These are phyloP conservation scores for Aspergillus novoparasiticus DNA, from an alignment of 2,329 filamentous ascomycete species.

Conservation along the genomic window DNA sequence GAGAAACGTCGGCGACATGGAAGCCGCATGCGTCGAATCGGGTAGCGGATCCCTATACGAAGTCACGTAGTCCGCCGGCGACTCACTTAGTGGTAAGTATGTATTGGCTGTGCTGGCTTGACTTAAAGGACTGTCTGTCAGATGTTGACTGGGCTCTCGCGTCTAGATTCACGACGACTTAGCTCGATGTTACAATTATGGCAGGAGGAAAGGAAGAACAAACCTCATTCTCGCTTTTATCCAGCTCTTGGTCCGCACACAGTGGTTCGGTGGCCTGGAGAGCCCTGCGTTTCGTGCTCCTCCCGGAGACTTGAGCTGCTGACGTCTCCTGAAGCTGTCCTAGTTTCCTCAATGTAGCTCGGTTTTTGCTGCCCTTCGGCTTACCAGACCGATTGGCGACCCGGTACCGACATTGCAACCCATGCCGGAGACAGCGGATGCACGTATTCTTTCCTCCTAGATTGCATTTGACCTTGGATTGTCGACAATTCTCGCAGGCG, in stretches of 20 bases:
- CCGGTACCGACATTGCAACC: conserved; percentile 40
- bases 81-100: conserved; percentile 14
- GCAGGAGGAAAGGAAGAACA: not conserved
- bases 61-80: conserved; percentile 12
- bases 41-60: conserved; percentile 14
- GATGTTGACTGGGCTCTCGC: conserved; percentile 14
- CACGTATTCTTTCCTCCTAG: conserved; percentile 40
- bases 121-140: conserved; percentile 32
- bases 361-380: conserved; percentile 44
- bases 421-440: conserved; percentile 41
- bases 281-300: conserved; percentile 12
- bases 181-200: not conserved
- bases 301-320: conserved; percentile 16
- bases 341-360: conserved; percentile 39
- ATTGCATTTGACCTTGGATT: conserved; percentile 45
- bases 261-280: conserved; percentile 8
- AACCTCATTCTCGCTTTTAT: conserved; percentile 4
- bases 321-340: conserved; percentile 38
- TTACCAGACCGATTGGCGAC: conserved; percentile 44
- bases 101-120: conserved; percentile 20
- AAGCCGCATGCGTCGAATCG: conserved; percentile 27
- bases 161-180: not conserved
- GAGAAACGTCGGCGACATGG: conserved; percentile 35
- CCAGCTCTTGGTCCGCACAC: conserved; percentile 8
- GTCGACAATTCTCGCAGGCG: conserved; percentile 43